A percentile compares a stretch with the other conserved stretches of the same genome.
phyloP scores from a whole-genome alignment of 139 green algal genomes.

The Chlamydomonas schloesseri region DNA sequence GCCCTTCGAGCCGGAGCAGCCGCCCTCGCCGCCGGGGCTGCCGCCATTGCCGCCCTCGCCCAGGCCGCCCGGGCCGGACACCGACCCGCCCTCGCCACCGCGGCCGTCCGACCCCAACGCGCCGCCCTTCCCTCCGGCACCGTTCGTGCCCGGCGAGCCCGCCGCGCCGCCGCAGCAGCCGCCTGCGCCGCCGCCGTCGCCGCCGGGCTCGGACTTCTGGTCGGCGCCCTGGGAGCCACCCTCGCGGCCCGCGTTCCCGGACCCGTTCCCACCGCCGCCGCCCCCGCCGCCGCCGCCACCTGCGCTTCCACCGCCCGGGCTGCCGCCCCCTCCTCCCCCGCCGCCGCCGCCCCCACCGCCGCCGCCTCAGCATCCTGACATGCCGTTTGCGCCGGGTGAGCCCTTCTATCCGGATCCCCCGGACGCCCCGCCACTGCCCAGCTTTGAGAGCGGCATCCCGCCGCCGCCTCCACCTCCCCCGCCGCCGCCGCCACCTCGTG shows the following conservation, averaged over 20 bases:
- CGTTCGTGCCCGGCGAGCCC: neutral
- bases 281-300: conserved; percentile 4
- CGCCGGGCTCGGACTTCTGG: neutral
- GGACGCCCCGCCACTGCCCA: neutral
- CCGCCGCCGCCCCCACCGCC: neutral
- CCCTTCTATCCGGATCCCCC: neutral
- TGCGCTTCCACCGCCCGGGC: neutral
- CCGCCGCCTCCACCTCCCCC: no score
- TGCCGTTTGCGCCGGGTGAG: no score
- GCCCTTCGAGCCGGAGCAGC: neutral
- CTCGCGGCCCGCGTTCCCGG: neutral
- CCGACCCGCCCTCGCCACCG: neutral
- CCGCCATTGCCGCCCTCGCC: neutral
- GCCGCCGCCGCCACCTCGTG: neutral
- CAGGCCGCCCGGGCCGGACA: neutral
- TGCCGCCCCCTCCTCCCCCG: neutral
- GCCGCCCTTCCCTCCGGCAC: neutral
- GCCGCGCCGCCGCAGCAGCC: neutral
- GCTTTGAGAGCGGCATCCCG: no score
- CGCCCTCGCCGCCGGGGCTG: neutral
- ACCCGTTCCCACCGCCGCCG: neutral
- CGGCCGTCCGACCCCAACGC: neutral
- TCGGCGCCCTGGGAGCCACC: neutral
- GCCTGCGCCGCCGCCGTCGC: neutral
- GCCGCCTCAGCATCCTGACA: neutral